Percentiles rank a stretch among this genome's conserved stretches.
These are phyloP conservation scores for Caryopteris hybrid DNA, from an alignment of 305 asterid species.

Conservation along the genomic window DNA sequence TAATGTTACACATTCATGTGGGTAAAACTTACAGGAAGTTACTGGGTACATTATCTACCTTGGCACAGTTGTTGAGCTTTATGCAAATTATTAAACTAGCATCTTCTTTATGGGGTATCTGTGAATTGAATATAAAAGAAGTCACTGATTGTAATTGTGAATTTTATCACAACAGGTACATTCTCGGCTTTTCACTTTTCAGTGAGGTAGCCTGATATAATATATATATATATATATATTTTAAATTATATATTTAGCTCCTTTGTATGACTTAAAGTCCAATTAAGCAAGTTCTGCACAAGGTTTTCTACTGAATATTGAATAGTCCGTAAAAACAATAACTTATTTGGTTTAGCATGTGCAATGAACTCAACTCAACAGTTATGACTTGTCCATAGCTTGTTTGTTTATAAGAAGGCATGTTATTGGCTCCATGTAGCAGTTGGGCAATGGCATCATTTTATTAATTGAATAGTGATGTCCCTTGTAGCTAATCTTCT, in stretches of 20 bases:
- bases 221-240: too few relatives aligned
- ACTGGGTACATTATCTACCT: not conserved
- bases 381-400: not conserved
- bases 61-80: not conserved
- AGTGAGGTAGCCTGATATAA: not conserved
- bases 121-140: not conserved
- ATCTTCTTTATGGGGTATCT: not conserved
- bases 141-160: not conserved
- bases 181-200: not conserved
- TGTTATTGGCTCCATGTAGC: not conserved
- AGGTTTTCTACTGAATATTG: not conserved
- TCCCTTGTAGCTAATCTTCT: slow-evolving; percentile 10
- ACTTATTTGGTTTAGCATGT: not conserved
- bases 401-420: not conserved
- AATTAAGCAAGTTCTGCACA: not conserved
- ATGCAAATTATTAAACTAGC: not conserved
- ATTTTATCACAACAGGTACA: not conserved
- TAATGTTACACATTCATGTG: not conserved
- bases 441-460: not conserved
- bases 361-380: not conserved
- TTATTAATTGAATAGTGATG: slow-evolving; percentile 13
- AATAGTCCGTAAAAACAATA: not conserved
- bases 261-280: not conserved
- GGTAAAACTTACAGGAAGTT: too few relatives aligned
- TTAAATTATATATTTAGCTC: not conserved